A percentile compares a stretch with the other conserved stretches of the same genome.
phyloP scores from a whole-genome alignment of 371 early-diverging fungal species.

The Batrachochytrium dendrobatidis region DNA sequence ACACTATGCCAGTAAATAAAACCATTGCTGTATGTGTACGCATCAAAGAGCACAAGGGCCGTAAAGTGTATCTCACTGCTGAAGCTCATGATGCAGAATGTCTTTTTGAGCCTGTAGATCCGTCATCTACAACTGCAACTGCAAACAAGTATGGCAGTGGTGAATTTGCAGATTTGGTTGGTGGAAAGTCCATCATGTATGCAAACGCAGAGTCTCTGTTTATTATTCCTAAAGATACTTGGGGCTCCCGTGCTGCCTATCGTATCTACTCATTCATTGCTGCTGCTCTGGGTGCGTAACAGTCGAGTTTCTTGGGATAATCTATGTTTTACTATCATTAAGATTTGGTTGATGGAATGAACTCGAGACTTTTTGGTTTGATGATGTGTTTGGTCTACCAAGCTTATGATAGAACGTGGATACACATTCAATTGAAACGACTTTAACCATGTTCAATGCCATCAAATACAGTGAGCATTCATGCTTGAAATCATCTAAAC shows the following conservation, averaged over 20 bases:
- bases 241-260: background rate
- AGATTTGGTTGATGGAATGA: no score
- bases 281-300: no score
- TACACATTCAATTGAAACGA: no score
- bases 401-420: no score
- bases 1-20: constrained; percentile 54
- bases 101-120: background rate
- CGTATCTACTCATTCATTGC: no score
- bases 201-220: constrained; percentile 14
- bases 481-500: no score
- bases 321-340: no score
- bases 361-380: no score
- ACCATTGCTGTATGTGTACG: constrained; percentile 56
- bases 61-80: constrained; percentile 64
- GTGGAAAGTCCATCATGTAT: constrained; percentile 6
- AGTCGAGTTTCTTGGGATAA: no score
- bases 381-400: no score
- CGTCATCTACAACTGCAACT: background rate
- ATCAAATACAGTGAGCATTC: no score
- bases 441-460: no score
- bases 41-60: constrained; percentile 54
- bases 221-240: constrained; percentile 11
- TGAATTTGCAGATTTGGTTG: background rate
- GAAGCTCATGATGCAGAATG: constrained; percentile 18
- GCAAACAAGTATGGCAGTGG: background rate